These are phyloP conservation scores for Evernia prunastri DNA, from an alignment of 495 filamentous ascomycete species.

Conservation along the genomic window DNA sequence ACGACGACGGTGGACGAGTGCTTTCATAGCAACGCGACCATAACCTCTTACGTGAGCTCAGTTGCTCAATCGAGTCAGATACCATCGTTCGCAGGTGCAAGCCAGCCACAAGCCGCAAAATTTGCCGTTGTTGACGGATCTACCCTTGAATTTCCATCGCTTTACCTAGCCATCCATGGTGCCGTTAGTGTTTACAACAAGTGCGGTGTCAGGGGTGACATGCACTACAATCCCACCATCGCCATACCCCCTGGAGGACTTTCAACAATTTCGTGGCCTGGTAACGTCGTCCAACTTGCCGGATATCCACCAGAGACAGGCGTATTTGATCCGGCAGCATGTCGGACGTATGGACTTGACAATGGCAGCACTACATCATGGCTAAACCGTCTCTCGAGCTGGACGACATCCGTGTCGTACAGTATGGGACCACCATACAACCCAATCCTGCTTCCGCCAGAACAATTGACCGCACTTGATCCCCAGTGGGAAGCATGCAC, in stretches of 20 bases:
- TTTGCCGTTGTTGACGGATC: neutral
- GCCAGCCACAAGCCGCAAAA: neutral
- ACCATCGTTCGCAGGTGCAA: too few relatives aligned
- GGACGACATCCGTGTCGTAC: neutral
- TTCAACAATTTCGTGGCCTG: neutral
- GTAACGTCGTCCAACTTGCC: neutral
- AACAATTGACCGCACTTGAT: neutral
- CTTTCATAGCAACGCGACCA: neutral
- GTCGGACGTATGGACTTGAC: neutral
- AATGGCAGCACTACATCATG: neutral
- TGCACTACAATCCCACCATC: neutral
- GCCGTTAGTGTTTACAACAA: neutral
- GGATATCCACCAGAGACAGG: neutral
- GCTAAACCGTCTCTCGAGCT: neutral
- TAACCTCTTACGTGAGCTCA: neutral
- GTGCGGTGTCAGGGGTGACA: neutral
- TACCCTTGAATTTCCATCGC: neutral
- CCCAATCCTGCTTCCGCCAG: neutral
- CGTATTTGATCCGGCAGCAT: neutral
- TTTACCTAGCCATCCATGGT: neutral
- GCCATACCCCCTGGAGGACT: neutral
- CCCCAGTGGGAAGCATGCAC: neutral
- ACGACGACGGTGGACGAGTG: neutral
- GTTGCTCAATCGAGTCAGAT: neutral
- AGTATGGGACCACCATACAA: neutral